Percentiles rank a stretch among this genome's conserved stretches.
These are phyloP conservation scores for Fulvia fulva DNA, from an alignment of 2,329 filamentous ascomycete genomes.

Conservation along the genomic window DNA sequence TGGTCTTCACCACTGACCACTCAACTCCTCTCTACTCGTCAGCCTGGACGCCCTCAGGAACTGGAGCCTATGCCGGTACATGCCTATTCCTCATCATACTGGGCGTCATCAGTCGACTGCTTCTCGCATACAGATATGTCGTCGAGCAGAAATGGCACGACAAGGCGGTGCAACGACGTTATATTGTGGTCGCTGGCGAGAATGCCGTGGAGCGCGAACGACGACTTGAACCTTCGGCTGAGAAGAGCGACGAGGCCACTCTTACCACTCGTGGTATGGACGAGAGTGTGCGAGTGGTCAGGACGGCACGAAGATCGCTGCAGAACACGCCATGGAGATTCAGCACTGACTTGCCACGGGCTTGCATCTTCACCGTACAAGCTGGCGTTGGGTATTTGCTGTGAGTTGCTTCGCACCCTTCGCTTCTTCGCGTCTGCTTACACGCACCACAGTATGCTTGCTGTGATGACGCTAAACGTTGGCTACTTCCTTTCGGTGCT, in stretches of 20 bases:
- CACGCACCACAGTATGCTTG: slow-evolving; percentile 67
- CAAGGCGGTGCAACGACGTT: slow-evolving; percentile 68
- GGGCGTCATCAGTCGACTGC: slow-evolving; percentile 62
- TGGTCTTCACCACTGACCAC: slow-evolving; percentile 63
- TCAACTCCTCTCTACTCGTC: slow-evolving; percentile 62
- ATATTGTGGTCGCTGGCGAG: slow-evolving; percentile 66
- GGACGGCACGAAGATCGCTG: slow-evolving; percentile 39
- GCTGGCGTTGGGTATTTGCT: slow-evolving; percentile 79
- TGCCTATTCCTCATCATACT: slow-evolving; percentile 88
- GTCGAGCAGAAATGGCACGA: slow-evolving; percentile 67
- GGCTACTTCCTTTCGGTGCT: slow-evolving; percentile 82
- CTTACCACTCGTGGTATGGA: slow-evolving; percentile 72
- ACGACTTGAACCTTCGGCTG: slow-evolving; percentile 19
- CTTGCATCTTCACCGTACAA: slow-evolving; percentile 65
- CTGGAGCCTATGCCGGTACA: slow-evolving; percentile 76
- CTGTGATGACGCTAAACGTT: slow-evolving; percentile 84
- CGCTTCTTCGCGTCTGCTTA: slow-evolving; percentile 11
- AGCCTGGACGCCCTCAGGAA: slow-evolving; percentile 67
- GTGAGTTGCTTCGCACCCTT: slow-evolving; percentile 52
- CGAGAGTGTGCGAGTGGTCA: slow-evolving; percentile 71
- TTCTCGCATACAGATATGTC: slow-evolving; percentile 65
- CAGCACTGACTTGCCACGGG: slow-evolving; percentile 71
- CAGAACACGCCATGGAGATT: slow-evolving; percentile 70
- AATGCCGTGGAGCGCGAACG: slow-evolving; percentile 46
- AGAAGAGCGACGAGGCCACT: slow-evolving; percentile 61